Percentiles rank a stretch among this genome's conserved stretches.
Conservation (phyloP, 495 filamentous ascomycete genomes). For the Hyaloscypha bicolor region DNA sequence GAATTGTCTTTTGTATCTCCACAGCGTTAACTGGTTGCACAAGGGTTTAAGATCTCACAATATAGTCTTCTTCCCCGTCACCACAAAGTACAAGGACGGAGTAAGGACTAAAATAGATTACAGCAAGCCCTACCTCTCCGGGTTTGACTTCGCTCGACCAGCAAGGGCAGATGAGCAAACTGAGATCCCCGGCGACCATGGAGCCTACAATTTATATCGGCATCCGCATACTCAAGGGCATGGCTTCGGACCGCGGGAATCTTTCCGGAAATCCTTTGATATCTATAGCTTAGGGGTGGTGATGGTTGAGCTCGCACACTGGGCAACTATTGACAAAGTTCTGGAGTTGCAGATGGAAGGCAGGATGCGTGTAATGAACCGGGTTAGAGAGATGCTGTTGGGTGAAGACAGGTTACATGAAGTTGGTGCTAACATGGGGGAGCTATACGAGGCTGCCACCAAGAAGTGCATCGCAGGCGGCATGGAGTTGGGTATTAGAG, state of each 20-base stretch:
- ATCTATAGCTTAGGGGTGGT: constrained; percentile 53
- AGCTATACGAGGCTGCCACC: constrained; percentile 34
- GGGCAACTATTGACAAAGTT: constrained; percentile 47
- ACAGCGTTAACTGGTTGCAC: constrained; percentile 60
- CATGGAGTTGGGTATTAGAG: constrained; percentile 35
- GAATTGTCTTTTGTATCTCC: constrained; percentile 37
- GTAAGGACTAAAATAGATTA: constrained; percentile 30
- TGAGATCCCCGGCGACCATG: constrained; percentile 46
- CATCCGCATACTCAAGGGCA: constrained; percentile 45
- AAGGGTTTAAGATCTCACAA: constrained; percentile 57
- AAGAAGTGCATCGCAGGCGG: constrained; percentile 38
- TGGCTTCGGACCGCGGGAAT: constrained; percentile 36
- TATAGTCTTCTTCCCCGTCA: constrained; percentile 48
- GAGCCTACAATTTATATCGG: constrained; percentile 49
- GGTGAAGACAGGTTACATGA: constrained; percentile 25
- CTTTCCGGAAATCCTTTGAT: constrained; percentile 52
- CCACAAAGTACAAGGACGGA: neutral
- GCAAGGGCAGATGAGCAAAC: constrained; percentile 52
- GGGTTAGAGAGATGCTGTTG: constrained; percentile 27
- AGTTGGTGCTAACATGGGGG: constrained; percentile 35
- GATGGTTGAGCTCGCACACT: constrained; percentile 53
- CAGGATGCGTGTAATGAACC: constrained; percentile 6
- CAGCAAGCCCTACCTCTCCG: constrained; percentile 46
- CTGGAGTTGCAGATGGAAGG: constrained; percentile 40
- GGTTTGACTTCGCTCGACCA: constrained; percentile 59